Conservation (phyloP, 2,329 filamentous ascomycete species). For the Cryphonectria nitschkei region DNA sequence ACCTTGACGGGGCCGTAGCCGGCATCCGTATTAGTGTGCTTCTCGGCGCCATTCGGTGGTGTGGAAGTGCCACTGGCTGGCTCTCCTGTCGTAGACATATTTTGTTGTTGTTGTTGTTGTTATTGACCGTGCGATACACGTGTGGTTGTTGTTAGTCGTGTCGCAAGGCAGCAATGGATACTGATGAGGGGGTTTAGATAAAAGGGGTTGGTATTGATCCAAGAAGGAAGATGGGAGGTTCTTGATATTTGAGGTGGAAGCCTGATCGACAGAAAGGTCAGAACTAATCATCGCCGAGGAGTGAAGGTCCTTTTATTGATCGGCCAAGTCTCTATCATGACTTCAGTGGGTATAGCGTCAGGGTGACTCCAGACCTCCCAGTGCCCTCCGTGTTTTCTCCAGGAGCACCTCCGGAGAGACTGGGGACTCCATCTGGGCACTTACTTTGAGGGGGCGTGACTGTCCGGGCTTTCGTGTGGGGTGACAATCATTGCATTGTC, state of each 20-base stretch:
- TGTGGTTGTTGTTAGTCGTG: constrained; percentile 11
- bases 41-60: constrained; percentile 27
- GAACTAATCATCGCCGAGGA: constrained; percentile 13
- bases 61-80: constrained; percentile 27
- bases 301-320: constrained; percentile 25
- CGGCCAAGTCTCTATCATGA: constrained; percentile 21
- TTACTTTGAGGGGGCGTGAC: constrained; percentile 25
- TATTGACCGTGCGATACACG: constrained; percentile 17
- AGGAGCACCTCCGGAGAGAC: constrained; percentile 21
- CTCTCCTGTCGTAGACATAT: constrained; percentile 25
- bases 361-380: constrained; percentile 30
- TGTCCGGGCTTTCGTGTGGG: constrained; percentile 25
- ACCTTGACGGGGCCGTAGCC: constrained; percentile 29
- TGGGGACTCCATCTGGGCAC: constrained; percentile 24
- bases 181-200: neutral
- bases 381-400: constrained; percentile 28
- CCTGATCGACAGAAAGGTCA: constrained; percentile 24
- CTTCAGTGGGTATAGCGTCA: constrained; percentile 25
- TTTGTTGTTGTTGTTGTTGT: neutral
- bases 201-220: neutral
- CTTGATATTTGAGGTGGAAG: constrained; percentile 22
- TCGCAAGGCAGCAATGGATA: constrained; percentile 12
- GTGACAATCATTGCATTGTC: constrained; percentile 28
- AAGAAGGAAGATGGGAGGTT: neutral
- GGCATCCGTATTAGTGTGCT: constrained; percentile 1